Evolutionary conservation across 1,284 basidiomycete species (phyloP).

Genomic region (Ceratobasidium theobromae): DNA sequence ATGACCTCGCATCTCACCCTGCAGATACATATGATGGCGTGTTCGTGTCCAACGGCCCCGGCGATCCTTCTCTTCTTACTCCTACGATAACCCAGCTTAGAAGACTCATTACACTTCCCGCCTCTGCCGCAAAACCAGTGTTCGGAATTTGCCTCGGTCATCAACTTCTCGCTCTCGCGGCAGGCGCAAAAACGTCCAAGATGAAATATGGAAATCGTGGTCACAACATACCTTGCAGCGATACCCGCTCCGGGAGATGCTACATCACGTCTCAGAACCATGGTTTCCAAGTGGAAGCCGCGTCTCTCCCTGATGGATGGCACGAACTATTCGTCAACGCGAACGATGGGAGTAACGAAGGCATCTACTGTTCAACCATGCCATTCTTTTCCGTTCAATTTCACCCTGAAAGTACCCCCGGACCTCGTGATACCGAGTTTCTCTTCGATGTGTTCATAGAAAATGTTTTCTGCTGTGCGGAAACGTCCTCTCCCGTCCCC

Average conservation of each 20-base stretch:
- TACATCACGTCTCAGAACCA: constrained; percentile 99
- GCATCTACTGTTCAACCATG: constrained; percentile 88
- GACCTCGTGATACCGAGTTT: constrained; percentile 98
- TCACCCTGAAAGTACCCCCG: constrained; percentile 98
- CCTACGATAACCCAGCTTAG: constrained; percentile 74
- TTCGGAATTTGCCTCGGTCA: constrained; percentile 99
- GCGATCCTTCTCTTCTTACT: constrained; percentile 87
- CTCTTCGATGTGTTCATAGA: constrained; percentile 97
- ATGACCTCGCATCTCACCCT: constrained; percentile 77
- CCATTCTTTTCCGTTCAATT: constrained; percentile 99
- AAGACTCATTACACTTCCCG: constrained; percentile 57
- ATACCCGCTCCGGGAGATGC: constrained; percentile 90
- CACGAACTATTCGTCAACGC: constrained; percentile 95
- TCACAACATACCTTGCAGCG: constrained; percentile 98
- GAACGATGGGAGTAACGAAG: constrained; percentile 97
- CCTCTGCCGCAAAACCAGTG: constrained; percentile 77
- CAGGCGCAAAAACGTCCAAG: constrained; percentile 92
- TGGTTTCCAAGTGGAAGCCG: constrained; percentile 91
- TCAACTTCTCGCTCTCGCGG: constrained; percentile 93
- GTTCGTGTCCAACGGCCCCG: constrained; percentile 98
- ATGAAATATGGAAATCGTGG: constrained; percentile 99
- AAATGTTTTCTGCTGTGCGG: constrained; percentile 76
- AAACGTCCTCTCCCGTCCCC: constrained; percentile 67
- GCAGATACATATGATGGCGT: constrained; percentile 90
- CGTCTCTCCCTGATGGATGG: constrained; percentile 83